These are phyloP conservation scores for Rubus idaeus DNA, from an alignment of 306 rosid genomes.

Conservation along the genomic window DNA sequence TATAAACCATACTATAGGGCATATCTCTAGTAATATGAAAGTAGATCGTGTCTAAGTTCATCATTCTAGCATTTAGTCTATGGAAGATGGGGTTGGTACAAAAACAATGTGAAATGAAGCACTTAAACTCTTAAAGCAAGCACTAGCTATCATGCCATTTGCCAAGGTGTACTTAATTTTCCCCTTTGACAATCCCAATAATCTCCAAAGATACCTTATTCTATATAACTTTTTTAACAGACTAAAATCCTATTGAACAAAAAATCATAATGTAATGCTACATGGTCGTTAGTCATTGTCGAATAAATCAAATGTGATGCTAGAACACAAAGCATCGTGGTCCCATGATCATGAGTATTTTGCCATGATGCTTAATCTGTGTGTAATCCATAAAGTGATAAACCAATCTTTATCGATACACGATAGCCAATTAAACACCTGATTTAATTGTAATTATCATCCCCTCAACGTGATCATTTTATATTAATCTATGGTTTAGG, in stretches of 20 bases:
- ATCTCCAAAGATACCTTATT: constrained; percentile 30
- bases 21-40: neutral
- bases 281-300: constrained; percentile 41
- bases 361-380: constrained; percentile 21
- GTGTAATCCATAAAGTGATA: constrained; percentile 45
- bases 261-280: constrained; percentile 17
- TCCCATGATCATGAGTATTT: constrained; percentile 42
- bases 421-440: constrained; percentile 27
- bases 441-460: constrained; percentile 22
- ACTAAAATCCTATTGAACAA: constrained; percentile 5
- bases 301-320: constrained; percentile 36
- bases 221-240: neutral
- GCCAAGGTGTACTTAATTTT: constrained; percentile 27
- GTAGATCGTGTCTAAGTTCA: neutral
- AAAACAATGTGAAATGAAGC: constrained; percentile 55
- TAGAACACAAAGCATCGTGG: constrained; percentile 18
- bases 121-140: constrained; percentile 37
- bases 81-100: neutral
- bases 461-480: constrained; percentile 6
- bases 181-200: constrained; percentile 46
- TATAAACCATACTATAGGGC: no score
- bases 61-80: constrained; percentile 3
- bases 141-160: constrained; percentile 32
- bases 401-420: constrained; percentile 28
- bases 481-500: neutral